Evolutionary conservation across 2,329 filamentous ascomycete genomes (phyloP).

Genomic region (Cytospora piceicola): DNA sequence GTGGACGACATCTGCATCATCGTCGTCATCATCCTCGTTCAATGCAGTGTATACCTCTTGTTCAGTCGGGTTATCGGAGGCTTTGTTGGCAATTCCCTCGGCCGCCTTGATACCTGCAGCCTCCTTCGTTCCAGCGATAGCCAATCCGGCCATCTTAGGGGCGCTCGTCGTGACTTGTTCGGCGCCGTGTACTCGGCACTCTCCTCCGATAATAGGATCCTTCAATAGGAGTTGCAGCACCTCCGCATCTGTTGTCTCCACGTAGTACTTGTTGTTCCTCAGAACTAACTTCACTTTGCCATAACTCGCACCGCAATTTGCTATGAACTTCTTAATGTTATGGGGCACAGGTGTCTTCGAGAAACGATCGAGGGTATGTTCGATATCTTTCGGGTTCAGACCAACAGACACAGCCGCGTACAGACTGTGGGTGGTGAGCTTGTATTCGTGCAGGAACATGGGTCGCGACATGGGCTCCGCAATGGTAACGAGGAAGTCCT

Average conservation of each 20-base stretch:
- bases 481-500: constrained; percentile 92
- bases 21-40: constrained; percentile 80
- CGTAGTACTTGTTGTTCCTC: constrained; percentile 88
- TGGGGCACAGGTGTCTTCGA: constrained; percentile 84
- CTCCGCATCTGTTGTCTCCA: constrained; percentile 84
- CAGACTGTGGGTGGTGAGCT: constrained; percentile 84
- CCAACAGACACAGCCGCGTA: constrained; percentile 94
- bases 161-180: constrained; percentile 78
- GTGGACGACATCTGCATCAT: constrained; percentile 81
- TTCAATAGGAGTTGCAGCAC: constrained; percentile 82
- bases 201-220: constrained; percentile 78
- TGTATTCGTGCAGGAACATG: constrained; percentile 88
- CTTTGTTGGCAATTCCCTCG: constrained; percentile 45
- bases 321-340: constrained; percentile 75
- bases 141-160: constrained; percentile 82
- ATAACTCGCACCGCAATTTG: constrained; percentile 82
- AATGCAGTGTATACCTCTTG: constrained; percentile 72
- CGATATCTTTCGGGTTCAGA: constrained; percentile 81
- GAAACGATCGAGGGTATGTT: constrained; percentile 80
- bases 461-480: constrained; percentile 88
- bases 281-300: constrained; percentile 92
- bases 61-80: constrained; percentile 53
- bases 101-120: constrained; percentile 86
- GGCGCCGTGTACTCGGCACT: constrained; percentile 70
- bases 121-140: constrained; percentile 93